These are phyloP conservation scores for Cantharellus anzutake DNA, from an alignment of 768 basidiomycete genomes.

Conservation along the genomic window DNA sequence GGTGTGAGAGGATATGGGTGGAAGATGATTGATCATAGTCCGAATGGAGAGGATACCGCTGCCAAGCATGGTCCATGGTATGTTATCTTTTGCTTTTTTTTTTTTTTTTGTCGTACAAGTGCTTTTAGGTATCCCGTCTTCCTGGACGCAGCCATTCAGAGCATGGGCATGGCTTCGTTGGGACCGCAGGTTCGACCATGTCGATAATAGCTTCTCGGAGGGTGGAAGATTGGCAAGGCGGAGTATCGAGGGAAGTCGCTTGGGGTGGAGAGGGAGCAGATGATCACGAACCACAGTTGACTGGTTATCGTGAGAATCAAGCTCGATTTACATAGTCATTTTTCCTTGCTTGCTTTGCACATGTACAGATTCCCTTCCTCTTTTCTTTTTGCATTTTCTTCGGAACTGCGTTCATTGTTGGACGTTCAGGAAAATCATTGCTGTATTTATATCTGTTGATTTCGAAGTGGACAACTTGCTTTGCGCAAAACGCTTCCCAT, in stretches of 20 bases:
- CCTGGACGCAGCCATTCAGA: slow-evolving; percentile 55
- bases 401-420: too few species aligned
- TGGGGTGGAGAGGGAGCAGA: slow-evolving; percentile 24
- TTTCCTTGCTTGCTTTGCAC: too few species aligned
- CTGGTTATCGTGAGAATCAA: not conserved
- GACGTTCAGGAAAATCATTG: too few species aligned
- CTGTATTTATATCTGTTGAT: too few species aligned
- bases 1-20: slow-evolving; percentile 7
- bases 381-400: too few species aligned
- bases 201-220: slow-evolving; percentile 44
- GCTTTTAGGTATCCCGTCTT: slow-evolving; percentile 45
- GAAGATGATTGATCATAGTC: slow-evolving; percentile 8
- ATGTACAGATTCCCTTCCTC: too few species aligned
- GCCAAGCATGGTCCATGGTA: slow-evolving; percentile 9
- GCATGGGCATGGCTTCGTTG: slow-evolving; percentile 46
- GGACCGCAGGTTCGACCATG: slow-evolving; percentile 55
- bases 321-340: too few species aligned
- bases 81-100: not conserved
- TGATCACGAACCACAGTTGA: not conserved
- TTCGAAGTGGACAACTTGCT: too few species aligned
- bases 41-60: slow-evolving; percentile 2
- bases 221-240: slow-evolving; percentile 46
- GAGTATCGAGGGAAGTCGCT: slow-evolving; percentile 30
- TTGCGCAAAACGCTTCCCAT: too few species aligned
- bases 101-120: not conserved